Conservation (phyloP, 352 stramenopile genomes). For the Globisporangium orthogonon region DNA sequence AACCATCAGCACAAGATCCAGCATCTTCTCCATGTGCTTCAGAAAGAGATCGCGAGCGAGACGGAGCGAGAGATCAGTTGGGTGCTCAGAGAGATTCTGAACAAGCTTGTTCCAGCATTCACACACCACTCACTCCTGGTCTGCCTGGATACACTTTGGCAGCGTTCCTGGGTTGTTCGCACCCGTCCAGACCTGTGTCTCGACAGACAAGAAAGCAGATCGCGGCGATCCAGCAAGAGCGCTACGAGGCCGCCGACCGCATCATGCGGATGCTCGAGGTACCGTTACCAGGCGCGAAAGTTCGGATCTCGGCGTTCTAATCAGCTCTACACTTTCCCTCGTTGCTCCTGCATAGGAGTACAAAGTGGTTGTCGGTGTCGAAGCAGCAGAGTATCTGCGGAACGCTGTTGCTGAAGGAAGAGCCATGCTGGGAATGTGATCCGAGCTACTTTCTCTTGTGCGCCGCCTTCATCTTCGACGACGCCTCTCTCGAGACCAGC, state of each 20-base stretch:
- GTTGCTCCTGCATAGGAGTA: conserved; percentile 24
- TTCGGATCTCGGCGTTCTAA: not conserved
- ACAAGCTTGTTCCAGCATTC: not conserved
- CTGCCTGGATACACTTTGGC: not conserved
- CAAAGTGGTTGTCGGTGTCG: conserved; percentile 28
- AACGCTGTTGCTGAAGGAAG: conserved; percentile 24
- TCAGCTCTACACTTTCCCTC: not conserved
- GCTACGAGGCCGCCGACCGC: conserved; percentile 59
- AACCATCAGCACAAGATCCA: conserved; percentile 47
- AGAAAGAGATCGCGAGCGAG: conserved; percentile 51
- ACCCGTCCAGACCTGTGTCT: conserved; percentile 15
- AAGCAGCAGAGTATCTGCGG: conserved; percentile 32
- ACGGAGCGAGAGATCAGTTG: conserved; percentile 57
- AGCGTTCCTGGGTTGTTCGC: conserved; percentile 20
- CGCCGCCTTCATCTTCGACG: conserved; percentile 6
- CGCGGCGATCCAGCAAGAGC: conserved; percentile 38
- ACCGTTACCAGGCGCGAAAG: not conserved
- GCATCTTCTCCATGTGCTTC: conserved; percentile 49
- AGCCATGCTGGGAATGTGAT: conserved; percentile 6
- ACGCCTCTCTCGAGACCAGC: conserved; percentile 13
- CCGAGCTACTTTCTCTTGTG: conserved; percentile 6
- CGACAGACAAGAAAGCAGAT: conserved; percentile 29
- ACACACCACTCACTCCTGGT: not conserved
- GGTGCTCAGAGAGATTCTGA: not conserved
- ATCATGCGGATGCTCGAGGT: conserved; percentile 79